Percentiles rank a stretch among this genome's conserved stretches.
Conservation (phyloP, 352 stramenopile genomes). For the Blastocystis sp. region DNA sequence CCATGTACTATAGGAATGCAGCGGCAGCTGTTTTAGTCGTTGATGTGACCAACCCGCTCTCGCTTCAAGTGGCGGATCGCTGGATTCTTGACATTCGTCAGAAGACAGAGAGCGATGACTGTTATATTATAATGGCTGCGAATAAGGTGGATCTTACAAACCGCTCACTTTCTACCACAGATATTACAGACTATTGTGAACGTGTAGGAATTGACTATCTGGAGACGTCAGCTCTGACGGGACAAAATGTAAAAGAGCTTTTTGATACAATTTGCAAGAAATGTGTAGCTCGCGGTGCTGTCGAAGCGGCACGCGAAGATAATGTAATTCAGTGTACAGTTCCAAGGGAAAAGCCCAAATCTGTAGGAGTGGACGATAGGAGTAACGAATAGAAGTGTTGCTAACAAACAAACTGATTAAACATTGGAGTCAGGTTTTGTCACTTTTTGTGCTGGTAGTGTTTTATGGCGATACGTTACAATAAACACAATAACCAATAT, state of each 20-base stretch:
- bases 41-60: conserved; percentile 72
- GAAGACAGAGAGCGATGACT: not conserved
- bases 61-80: conserved; percentile 70
- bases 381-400: conserved; percentile 23
- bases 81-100: conserved; percentile 59
- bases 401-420: not conserved
- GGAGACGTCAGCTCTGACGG: conserved; percentile 20
- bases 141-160: conserved; percentile 51
- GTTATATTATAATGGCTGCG: conserved; percentile 50
- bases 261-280: conserved; percentile 31
- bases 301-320: not conserved
- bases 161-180: not conserved
- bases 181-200: not conserved
- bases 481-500: not conserved
- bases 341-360: not conserved
- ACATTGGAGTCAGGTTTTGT: not conserved
- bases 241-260: conserved; percentile 31
- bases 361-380: not conserved
- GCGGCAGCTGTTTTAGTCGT: conserved; percentile 79
- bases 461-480: not conserved
- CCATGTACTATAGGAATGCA: conserved; percentile 81
- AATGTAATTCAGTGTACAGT: not conserved
- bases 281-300: not conserved
- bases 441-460: not conserved
- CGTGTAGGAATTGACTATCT: conserved; percentile 28